A percentile compares a stretch with the other conserved stretches of the same genome.
Conservation (phyloP, 139 green algal genomes). For the Medakamo hakoo region DNA sequence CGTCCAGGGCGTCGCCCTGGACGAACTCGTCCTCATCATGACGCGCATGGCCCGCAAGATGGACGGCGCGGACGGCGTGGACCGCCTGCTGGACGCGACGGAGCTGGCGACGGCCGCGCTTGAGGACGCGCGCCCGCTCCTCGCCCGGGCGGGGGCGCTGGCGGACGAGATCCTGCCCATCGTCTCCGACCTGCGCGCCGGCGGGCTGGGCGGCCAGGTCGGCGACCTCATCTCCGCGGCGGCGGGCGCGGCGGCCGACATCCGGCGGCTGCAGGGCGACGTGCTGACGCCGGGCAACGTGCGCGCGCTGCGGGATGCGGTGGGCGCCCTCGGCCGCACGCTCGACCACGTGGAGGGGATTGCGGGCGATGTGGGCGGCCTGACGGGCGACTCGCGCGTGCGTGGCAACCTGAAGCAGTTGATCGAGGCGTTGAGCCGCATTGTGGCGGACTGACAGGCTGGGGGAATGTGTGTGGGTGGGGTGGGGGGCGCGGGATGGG, state of each 20-base stretch:
- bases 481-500: neutral
- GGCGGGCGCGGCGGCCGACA: conserved; percentile 57
- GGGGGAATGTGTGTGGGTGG: too few species aligned
- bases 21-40: conserved; percentile 91
- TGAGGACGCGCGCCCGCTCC: conserved; percentile 49
- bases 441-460: conserved; percentile 57
- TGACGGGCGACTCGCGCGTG: conserved; percentile 56
- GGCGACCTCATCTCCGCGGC: conserved; percentile 66
- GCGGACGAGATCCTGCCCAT: conserved; percentile 55
- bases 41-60: conserved; percentile 76
- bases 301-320: conserved; percentile 44
- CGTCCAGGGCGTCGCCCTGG: conserved; percentile 63
- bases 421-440: conserved; percentile 59
- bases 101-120: conserved; percentile 46
- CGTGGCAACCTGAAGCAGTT: conserved; percentile 71
- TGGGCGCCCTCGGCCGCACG: conserved; percentile 57
- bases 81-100: conserved; percentile 62
- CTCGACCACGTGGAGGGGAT: conserved; percentile 63
- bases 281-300: conserved; percentile 90
- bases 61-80: conserved; percentile 51
- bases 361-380: conserved; percentile 37
- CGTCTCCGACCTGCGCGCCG: conserved; percentile 49
- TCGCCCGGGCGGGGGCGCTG: conserved; percentile 37
- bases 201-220: conserved; percentile 58
- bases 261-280: conserved; percentile 66